Conservation (phyloP, 106 monocot species). For the Dendrobium chrysotoxum region DNA sequence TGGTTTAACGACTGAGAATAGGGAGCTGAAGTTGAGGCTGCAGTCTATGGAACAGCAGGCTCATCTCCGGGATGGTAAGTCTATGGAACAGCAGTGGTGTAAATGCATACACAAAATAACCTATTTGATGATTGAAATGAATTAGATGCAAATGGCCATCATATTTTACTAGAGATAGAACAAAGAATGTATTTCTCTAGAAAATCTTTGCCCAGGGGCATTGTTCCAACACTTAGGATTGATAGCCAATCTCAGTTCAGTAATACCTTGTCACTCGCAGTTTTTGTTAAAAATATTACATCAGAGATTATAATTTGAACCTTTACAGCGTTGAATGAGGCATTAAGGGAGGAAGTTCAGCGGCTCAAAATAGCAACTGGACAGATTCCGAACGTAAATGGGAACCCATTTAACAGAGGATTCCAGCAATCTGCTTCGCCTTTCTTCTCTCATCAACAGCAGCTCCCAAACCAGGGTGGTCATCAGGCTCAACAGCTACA, state of each 20-base stretch:
- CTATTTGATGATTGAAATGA: background rate
- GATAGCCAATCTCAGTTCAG: too few species aligned
- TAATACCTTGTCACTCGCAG: too few species aligned
- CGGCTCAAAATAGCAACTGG: conserved; percentile 72
- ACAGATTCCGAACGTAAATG: conserved; percentile 36
- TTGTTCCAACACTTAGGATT: too few species aligned
- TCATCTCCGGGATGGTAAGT: conserved; percentile 80
- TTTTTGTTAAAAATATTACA: too few species aligned
- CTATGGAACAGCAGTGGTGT: background rate
- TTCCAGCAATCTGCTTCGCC: conserved; percentile 19
- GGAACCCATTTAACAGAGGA: conserved; percentile 22
- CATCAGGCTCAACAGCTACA: conserved; percentile 27
- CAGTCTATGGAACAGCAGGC: conserved; percentile 94
- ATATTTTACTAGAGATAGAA: too few species aligned
- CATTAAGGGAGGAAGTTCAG: conserved; percentile 68
- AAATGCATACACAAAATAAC: background rate
- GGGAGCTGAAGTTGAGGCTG: conserved; percentile 83
- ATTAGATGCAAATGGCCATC: too few species aligned
- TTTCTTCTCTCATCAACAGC: conserved; percentile 27
- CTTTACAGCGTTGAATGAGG: conserved; percentile 56
- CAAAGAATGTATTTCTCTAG: too few species aligned
- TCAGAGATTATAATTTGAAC: too few species aligned
- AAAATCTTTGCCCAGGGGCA: too few species aligned
- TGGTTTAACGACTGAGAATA: conserved; percentile 80
- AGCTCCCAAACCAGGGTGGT: background rate